phyloP scores from a whole-genome alignment of 1,284 basidiomycete genomes.

The Boletus sp. region DNA sequence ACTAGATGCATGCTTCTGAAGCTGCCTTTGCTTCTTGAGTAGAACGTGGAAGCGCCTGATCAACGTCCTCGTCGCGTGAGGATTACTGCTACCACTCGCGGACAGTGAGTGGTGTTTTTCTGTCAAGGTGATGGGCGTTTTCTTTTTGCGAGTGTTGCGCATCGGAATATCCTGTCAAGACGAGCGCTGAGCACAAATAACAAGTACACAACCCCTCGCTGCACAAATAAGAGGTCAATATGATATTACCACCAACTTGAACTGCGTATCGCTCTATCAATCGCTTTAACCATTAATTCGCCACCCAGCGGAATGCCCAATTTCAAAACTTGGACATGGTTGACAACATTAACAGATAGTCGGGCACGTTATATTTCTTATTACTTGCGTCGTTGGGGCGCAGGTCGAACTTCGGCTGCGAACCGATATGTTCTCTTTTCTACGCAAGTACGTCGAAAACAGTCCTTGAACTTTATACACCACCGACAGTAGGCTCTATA shows the following conservation, averaged over 20 bases:
- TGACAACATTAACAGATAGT: neutral
- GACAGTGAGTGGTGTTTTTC: neutral
- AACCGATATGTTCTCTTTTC: neutral
- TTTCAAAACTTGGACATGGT: too few species aligned
- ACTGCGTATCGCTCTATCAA: neutral
- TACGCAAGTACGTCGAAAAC: neutral
- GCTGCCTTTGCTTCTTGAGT: conserved; percentile 56
- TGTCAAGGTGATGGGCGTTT: conserved; percentile 38
- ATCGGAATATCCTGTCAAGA: conserved; percentile 21
- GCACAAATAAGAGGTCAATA: too few species aligned
- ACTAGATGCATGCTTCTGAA: conserved; percentile 35
- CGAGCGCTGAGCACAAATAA: neutral
- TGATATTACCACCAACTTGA: too few species aligned
- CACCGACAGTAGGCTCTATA: neutral
- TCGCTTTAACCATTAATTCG: too few species aligned
- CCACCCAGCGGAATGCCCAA: too few species aligned
- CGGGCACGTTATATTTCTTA: neutral
- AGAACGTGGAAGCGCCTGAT: conserved; percentile 72
- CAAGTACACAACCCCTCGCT: neutral
- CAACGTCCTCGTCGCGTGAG: conserved; percentile 56
- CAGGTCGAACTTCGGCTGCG: neutral
- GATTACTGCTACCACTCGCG: conserved; percentile 38
- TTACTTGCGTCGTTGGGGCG: neutral
- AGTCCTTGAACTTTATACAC: neutral
- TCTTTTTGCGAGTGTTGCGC: conserved; percentile 47